Conservation (phyloP, 2,329 filamentous ascomycete species). For the Whalleya microplaca region DNA sequence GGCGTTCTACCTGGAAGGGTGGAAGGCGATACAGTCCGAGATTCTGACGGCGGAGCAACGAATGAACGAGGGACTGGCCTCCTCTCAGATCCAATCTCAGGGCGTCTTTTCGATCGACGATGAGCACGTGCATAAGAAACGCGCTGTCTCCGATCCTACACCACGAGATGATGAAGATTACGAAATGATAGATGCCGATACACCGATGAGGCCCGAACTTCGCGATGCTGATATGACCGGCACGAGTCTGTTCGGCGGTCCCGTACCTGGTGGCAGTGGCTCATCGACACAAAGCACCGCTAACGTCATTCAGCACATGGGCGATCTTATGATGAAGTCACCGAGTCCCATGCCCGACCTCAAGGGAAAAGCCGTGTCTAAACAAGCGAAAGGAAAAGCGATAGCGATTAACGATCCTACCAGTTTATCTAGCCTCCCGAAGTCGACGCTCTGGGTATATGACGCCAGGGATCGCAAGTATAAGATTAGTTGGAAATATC, state of each 20-base stretch:
- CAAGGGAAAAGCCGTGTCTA: slow-evolving; percentile 28
- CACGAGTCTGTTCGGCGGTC: slow-evolving; percentile 34
- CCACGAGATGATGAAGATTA: slow-evolving; percentile 50
- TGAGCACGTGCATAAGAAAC: slow-evolving; percentile 58
- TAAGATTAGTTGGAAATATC: slow-evolving; percentile 87
- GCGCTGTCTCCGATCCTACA: slow-evolving; percentile 50
- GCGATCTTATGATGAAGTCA: slow-evolving; percentile 41
- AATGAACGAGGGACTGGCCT: slow-evolving; percentile 50
- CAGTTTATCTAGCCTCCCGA: slow-evolving; percentile 37
- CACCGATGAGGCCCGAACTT: slow-evolving; percentile 30
- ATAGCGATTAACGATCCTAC: slow-evolving; percentile 35
- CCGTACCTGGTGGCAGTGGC: slow-evolving; percentile 27
- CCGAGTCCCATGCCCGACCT: slow-evolving; percentile 37
- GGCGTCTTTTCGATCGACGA: slow-evolving; percentile 49
- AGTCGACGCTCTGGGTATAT: slow-evolving; percentile 56
- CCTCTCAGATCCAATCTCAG: slow-evolving; percentile 46
- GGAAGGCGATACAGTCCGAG: slow-evolving; percentile 71
- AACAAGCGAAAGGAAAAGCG: slow-evolving; percentile 40
- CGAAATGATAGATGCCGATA: slow-evolving; percentile 50
- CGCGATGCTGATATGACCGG: slow-evolving; percentile 28
- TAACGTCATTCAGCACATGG: slow-evolving; percentile 34
- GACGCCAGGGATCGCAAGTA: slow-evolving; percentile 52
- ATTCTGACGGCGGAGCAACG: slow-evolving; percentile 68
- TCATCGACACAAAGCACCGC: slow-evolving; percentile 34
- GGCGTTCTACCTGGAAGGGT: slow-evolving; percentile 84